Base-by-base conservation (phyloP, 2,329 filamentous ascomycete genomes). In the Rhexocercosporidium sp. region DNA sequence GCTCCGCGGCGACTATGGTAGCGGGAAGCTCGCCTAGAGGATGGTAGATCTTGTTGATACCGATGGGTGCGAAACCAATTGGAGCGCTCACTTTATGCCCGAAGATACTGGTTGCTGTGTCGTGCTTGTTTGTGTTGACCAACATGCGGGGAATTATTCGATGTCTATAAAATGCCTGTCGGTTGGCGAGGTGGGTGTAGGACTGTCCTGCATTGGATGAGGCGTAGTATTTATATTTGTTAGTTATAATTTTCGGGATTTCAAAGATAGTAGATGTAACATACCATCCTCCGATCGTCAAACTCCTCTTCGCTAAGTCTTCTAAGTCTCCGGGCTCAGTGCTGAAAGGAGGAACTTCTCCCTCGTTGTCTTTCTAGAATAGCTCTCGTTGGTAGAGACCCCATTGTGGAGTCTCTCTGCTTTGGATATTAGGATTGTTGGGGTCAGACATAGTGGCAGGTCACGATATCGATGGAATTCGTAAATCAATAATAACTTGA, bases 41-140 rank as follows among this genome's bases (percentile, higher is more conserved):
- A 71, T 90, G 82, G 78, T 89, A 90, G 71, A 90, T 90, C 69
- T 85, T 85, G 79, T 90, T 89, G 71, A 90, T 89, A 4, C 88
- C 88, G 31, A 90, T 84, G 0, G 88, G 87, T 0, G 88, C 85
- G 72, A 90, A 88, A n/a, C 86, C 87, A 60, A 90, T 85, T 0
- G 88, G 88, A 0, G 86, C 87, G 1, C 83, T 80, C 16, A 87
- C 83, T 59, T 82, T 81, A 75, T 89, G 85, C 16, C 87, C 85
- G 75, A 89, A 90, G 68, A 91, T 86, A 3, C 78, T 79, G 14
- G 86, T 86, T 1, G 78, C 77, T 0, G 86, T 88, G 72, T 90
- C 86, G 44, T 87, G 84, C 37, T 77, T 77, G 73, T 86, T 88
- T 8, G 85, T 89, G 76, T 90, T 86, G 49, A 89, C 82, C 0